Conservation (phyloP, 352 stramenopile genomes). For the Phytophthora pisi region DNA sequence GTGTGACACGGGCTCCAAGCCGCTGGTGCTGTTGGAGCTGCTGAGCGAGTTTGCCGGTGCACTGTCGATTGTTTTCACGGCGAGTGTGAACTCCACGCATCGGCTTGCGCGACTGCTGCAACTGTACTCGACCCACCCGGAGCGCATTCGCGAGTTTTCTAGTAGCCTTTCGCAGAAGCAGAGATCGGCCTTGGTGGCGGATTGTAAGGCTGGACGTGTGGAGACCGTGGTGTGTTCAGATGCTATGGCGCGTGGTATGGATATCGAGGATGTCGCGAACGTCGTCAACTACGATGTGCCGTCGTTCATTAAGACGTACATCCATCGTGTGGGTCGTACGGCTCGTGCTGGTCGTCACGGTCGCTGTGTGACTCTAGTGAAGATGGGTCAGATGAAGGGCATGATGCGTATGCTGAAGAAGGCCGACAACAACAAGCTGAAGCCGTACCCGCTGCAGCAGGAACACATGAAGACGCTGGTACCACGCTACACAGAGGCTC, state of each 20-base stretch:
- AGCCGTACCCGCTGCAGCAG: conserved; percentile 64
- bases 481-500: conserved; percentile 67
- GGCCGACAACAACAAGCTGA: conserved; percentile 77
- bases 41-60: conserved; percentile 80
- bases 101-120: conserved; percentile 95
- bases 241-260: conserved; percentile 93
- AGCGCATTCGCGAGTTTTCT: conserved; percentile 81
- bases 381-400: conserved; percentile 82
- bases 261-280: conserved; percentile 91
- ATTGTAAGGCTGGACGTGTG: conserved; percentile 69
- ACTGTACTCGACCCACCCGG: conserved; percentile 66
- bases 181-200: conserved; percentile 72
- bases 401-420: conserved; percentile 87
- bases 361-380: conserved; percentile 80
- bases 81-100: conserved; percentile 96
- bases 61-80: conserved; percentile 95
- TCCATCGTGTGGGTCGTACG: conserved; percentile 86
- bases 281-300: conserved; percentile 96
- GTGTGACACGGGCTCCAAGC: conserved; percentile 95
- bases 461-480: conserved; percentile 85
- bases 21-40: conserved; percentile 93
- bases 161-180: conserved; percentile 85
- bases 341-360: conserved; percentile 81
- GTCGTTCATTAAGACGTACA: conserved; percentile 92
- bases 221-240: conserved; percentile 92